Conservation (phyloP, 148 eudicot genomes). For the Fagopyrum tataricum region DNA sequence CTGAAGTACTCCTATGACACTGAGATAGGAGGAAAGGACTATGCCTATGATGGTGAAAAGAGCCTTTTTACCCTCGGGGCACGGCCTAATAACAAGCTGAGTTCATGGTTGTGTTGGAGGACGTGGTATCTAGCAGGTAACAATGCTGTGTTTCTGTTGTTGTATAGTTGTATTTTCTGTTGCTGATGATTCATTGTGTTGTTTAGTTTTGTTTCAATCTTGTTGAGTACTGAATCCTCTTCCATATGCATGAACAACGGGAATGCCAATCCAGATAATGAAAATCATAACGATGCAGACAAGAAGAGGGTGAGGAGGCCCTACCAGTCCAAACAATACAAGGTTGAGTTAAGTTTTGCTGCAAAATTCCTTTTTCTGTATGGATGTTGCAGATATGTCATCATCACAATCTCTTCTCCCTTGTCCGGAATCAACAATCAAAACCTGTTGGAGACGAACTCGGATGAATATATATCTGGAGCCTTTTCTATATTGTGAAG, state of each 20-base stretch:
- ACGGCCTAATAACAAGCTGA: slow-evolving; percentile 83
- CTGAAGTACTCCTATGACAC: too few relatives aligned
- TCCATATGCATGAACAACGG: slow-evolving; percentile 46
- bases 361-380: too few relatives aligned
- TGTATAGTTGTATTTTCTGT: background rate
- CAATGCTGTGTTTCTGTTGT: background rate
- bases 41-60: slow-evolving; percentile 93
- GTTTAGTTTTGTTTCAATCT: background rate
- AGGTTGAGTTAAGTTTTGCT: slow-evolving; percentile 87
- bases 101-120: slow-evolving; percentile 78
- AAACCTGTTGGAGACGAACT: too few relatives aligned
- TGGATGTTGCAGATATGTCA: too few relatives aligned
- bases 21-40: too few relatives aligned
- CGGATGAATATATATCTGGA: too few relatives aligned
- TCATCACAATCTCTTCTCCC: too few relatives aligned
- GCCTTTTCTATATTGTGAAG: too few relatives aligned
- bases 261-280: slow-evolving; percentile 36
- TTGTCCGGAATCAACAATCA: too few relatives aligned
- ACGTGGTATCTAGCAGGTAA: slow-evolving; percentile 55
- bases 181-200: background rate
- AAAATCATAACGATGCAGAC: slow-evolving; percentile 44
- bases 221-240: background rate
- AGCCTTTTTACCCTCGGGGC: slow-evolving; percentile 85
- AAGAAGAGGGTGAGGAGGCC: slow-evolving; percentile 57
- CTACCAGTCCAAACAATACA: slow-evolving; percentile 61